Conservation (phyloP, 306 rosid species). For the Rosa multiflora region DNA sequence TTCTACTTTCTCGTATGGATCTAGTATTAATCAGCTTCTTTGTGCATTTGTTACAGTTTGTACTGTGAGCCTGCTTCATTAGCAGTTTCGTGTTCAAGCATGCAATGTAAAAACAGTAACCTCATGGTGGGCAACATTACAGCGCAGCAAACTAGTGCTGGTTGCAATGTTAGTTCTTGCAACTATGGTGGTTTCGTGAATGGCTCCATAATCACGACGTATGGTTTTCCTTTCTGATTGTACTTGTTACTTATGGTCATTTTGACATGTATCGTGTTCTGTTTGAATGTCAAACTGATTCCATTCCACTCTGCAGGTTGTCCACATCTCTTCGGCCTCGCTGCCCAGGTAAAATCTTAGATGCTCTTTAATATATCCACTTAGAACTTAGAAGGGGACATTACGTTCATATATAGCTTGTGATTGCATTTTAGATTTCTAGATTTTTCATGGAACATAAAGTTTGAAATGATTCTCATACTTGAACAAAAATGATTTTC, state of each 20-base stretch:
- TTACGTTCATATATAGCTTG: neutral
- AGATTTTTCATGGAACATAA: neutral
- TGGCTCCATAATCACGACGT: constrained; percentile 78
- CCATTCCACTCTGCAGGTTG: constrained; percentile 48
- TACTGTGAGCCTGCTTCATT: constrained; percentile 95
- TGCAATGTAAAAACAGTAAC: constrained; percentile 86
- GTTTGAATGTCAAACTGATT: constrained; percentile 21
- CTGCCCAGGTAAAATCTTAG: constrained; percentile 73
- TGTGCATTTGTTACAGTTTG: constrained; percentile 53
- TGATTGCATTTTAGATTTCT: neutral
- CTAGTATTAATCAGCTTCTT: constrained; percentile 15
- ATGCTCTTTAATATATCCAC: neutral
- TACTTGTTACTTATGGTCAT: constrained; percentile 16
- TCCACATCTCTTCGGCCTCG: constrained; percentile 83
- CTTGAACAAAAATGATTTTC: neutral
- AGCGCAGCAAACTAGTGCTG: constrained; percentile 68
- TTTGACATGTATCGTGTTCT: constrained; percentile 2
- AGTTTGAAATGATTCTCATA: neutral
- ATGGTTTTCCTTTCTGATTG: constrained; percentile 21
- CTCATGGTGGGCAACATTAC: constrained; percentile 89
- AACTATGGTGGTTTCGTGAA: constrained; percentile 74
- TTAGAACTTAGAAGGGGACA: neutral
- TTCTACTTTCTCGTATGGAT: neutral
- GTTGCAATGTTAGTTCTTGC: constrained; percentile 93
- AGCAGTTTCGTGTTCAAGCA: constrained; percentile 96